Base-by-base conservation (phyloP, 257 asterid species). In the Capsicum baccatum region DNA sequence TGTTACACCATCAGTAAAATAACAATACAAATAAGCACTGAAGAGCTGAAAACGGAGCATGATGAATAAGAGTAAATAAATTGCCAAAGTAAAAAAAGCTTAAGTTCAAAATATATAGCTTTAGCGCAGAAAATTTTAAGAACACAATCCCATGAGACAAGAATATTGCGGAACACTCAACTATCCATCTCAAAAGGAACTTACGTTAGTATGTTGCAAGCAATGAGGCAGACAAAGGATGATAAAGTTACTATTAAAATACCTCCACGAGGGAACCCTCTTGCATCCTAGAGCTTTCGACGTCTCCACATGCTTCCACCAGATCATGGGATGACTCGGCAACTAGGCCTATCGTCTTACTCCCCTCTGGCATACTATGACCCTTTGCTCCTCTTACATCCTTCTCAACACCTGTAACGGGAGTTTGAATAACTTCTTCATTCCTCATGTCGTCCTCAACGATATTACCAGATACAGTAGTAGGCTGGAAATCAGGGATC, bases 221-320 rank as follows among this genome's bases (percentile, higher is more conserved):
- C 21, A 54, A 14, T 78, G 11, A 54, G 64, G 82, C 64, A 54
- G 50, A 37, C 48, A 54, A 26, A 26, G 6, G 64, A 16, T 33
- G 48, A 54, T 15, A 8, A 78, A 79, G 83, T 83, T 86, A n/a
- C 76, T 56, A 84, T 80, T 79, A 64, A 80, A 86, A 79, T 83
- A 97, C 99, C 99, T 97, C 99, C 85, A 97, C 97, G 83, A 76
- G 83, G 83, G 94, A 89, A 85, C 95, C 94, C 90, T 91, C 97
- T 85, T 87, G 89, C 58, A 95, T 92, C 88, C 89, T 64, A 21
- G 83, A 58, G 68, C 60, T 86, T 60, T 90, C 67, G 50, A 63
- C 37, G 78, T 35, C 83, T 66, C 73, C 91, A 85, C 83, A 9
- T 8, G 79, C 84, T 81, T 63, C 70, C 71, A 21, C 71, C 79